These are phyloP conservation scores for Rhodomyrtus psidioides DNA, from an alignment of 441 rosid species.

Conservation along the genomic window DNA sequence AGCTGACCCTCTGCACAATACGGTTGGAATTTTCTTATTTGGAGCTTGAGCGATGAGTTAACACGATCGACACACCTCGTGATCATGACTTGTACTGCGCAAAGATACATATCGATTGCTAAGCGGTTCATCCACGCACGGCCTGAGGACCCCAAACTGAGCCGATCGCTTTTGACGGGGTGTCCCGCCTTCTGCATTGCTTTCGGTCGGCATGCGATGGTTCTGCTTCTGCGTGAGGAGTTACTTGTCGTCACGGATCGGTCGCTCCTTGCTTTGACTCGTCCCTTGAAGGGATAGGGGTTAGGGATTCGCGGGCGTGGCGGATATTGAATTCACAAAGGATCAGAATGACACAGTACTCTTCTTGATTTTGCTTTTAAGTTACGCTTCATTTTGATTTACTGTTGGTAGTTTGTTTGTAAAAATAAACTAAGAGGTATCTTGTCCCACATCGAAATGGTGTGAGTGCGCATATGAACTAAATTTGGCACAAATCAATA, in stretches of 20 bases:
- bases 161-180: background rate
- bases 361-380: background rate
- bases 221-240: background rate
- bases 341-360: background rate
- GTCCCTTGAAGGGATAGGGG: background rate
- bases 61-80: background rate
- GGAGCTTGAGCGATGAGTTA: background rate
- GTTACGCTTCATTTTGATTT: background rate
- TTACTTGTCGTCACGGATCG: background rate
- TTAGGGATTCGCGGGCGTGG: background rate
- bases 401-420: no score
- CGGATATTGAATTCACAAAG: background rate
- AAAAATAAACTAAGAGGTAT: no score
- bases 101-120: background rate
- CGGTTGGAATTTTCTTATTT: background rate
- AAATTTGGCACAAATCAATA: no score
- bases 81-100: accelerated
- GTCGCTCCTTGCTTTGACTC: background rate
- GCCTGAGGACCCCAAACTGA: accelerated
- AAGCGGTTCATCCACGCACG: background rate
- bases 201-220: background rate
- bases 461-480: no score
- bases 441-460: no score
- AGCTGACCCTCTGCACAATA: background rate
- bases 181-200: background rate